Percentiles rank a stretch among this genome's conserved stretches.
Conservation (phyloP, 164 flowering plant genomes). For the Hamamelis virginiana region DNA sequence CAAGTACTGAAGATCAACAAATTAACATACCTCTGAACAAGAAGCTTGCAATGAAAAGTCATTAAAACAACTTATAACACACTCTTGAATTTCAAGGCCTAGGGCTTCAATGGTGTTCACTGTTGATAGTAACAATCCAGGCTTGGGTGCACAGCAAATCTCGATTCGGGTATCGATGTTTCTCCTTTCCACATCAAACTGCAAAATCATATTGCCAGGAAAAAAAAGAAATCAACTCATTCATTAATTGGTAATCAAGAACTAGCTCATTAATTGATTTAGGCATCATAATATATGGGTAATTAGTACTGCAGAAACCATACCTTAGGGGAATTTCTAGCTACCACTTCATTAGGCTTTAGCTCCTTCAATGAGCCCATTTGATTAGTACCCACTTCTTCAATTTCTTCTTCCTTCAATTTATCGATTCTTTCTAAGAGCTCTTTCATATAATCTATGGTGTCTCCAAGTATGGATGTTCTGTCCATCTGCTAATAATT, state of each 20-base stretch:
- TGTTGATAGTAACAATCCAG: slow-evolving; percentile 74
- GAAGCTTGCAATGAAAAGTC: slow-evolving; percentile 90
- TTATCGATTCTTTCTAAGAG: slow-evolving; percentile 64
- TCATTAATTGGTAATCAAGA: no score
- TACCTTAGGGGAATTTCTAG: slow-evolving; percentile 82
- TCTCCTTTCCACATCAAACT: slow-evolving; percentile 83
- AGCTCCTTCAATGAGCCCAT: slow-evolving; percentile 47
- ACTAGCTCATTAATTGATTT: no score
- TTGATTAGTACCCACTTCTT: slow-evolving; percentile 29
- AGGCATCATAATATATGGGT: no score
- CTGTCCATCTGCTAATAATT: slow-evolving; percentile 86
- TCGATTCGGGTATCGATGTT: slow-evolving; percentile 59
- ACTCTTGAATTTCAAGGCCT: slow-evolving; percentile 89
- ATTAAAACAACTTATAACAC: slow-evolving; percentile 89
- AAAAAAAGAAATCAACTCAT: no score
- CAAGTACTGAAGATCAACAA: neutral
- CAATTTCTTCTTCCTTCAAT: slow-evolving; percentile 50
- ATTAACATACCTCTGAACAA: slow-evolving; percentile 66
- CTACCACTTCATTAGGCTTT: slow-evolving; percentile 49
- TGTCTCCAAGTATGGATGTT: slow-evolving; percentile 90
- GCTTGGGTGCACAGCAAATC: slow-evolving; percentile 67
- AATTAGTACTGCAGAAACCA: neutral
- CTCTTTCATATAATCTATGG: slow-evolving; percentile 88
- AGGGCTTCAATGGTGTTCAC: slow-evolving; percentile 68
- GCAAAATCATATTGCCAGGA: slow-evolving; percentile 12